Base-by-base conservation (phyloP, 352 stramenopile genomes). In the Phytophthora lateralis region DNA sequence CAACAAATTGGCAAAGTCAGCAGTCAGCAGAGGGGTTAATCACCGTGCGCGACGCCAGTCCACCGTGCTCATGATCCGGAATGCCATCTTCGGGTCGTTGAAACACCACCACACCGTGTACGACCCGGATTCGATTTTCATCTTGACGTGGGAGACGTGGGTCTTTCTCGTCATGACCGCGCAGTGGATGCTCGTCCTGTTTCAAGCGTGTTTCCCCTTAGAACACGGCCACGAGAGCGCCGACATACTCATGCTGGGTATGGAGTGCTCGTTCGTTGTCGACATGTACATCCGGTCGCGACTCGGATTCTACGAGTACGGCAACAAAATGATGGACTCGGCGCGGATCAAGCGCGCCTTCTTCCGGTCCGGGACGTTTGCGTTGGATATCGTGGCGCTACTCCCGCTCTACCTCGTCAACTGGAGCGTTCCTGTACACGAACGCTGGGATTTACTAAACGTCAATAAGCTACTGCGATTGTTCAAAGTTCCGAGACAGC, bases 391-490 rank as follows among this genome's bases (percentile, higher is more conserved):
- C 6, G 9, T 81, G 3, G 72, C 81, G 1, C 26, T 88, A 0
- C 35, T 87, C 3, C 81, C 81, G 3, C 37, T 90, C 0, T 83
- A 75, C 42, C 18, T 80, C n/a, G 54, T 84, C 18, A 86, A 86
- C 18, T 89, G 75, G 75, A 51, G 43, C 0, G 27, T 71, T 8
- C 48, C 50, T 7, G 20, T 41, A 26, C 9, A 32, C 49, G 34
- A 50, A 11, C 69, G 73, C 1, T 71, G 63, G 43, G 79, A 90
- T 21, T 14, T 85, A 9, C 55, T 88, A 14, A 91, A 90, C 41
- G 6, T 91, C 0, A 91, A 90, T 55, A 91, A 90, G 38, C 37
- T 90, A 8, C 8, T 83, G 8, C 68, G 80, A 0, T 42, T 90
- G 9, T 53, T 71, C 17, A 90, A 88, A 38, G 75, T 88, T 2